These are phyloP conservation scores for Fusarium haematococcum DNA, from an alignment of 2,329 filamentous ascomycete species.

Conservation along the genomic window DNA sequence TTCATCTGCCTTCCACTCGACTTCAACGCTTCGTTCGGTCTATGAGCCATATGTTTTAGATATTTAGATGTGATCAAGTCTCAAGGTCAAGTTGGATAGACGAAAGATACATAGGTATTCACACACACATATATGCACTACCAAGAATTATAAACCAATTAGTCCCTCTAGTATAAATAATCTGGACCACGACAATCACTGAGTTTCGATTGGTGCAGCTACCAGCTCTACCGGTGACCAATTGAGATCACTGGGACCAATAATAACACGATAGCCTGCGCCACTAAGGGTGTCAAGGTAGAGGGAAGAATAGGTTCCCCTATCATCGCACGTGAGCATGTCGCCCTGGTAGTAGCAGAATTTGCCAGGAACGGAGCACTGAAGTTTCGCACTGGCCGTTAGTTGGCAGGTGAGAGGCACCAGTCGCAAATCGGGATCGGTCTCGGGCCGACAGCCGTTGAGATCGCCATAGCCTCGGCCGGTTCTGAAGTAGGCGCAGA, in stretches of 20 bases:
- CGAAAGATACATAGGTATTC: no score
- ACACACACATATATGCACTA: no score
- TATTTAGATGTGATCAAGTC: no score
- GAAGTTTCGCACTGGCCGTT: background rate
- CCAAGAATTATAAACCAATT: no score
- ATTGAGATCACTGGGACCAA: background rate
- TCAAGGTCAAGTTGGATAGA: no score
- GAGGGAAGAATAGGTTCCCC: background rate
- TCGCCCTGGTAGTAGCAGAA: background rate
- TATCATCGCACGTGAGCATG: background rate
- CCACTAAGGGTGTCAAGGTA: background rate
- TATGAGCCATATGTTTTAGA: no score
- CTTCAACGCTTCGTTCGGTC: background rate
- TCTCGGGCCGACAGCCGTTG: background rate
- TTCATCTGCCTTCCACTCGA: background rate
- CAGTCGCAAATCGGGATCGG: background rate
- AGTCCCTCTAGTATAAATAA: no score
- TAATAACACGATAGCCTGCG: background rate
- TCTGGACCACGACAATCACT: background rate
- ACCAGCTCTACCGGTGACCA: background rate
- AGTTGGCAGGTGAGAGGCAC: background rate
- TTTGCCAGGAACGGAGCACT: background rate
- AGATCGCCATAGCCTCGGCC: background rate
- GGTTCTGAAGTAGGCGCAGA: background rate
- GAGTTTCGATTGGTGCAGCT: background rate